Evolutionary conservation across 202 grass and related monocot species (phyloP).

Genomic region (Dendrocalamus latiflorus): DNA sequence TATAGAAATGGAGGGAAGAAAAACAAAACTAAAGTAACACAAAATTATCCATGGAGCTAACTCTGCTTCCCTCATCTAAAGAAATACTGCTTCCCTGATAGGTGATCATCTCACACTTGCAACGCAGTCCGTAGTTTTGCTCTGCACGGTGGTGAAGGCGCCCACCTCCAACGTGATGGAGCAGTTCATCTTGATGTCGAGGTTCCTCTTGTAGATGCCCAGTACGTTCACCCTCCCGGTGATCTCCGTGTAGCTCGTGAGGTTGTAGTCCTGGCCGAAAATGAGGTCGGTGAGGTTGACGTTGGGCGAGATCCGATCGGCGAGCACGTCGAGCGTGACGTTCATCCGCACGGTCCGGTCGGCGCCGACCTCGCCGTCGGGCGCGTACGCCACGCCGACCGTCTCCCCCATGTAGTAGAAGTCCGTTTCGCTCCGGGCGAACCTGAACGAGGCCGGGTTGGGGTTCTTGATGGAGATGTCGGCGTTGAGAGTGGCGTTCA

Average conservation of each 20-base stretch:
- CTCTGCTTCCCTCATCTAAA: no score
- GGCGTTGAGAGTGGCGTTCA: constrained; percentile 67
- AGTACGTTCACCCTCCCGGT: constrained; percentile 50
- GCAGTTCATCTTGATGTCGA: constrained; percentile 70
- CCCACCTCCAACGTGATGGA: constrained; percentile 41
- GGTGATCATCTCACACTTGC: constrained; percentile 36
- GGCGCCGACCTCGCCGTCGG: constrained; percentile 49
- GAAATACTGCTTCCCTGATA: not conserved
- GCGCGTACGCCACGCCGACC: constrained; percentile 76
- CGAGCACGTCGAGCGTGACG: constrained; percentile 53
- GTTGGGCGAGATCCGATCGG: constrained; percentile 36
- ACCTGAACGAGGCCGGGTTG: constrained; percentile 68
- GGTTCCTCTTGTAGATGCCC: constrained; percentile 63
- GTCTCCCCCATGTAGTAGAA: constrained; percentile 65
- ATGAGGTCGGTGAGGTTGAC: constrained; percentile 28
- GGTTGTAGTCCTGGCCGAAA: constrained; percentile 48
- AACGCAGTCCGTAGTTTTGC: constrained; percentile 30
- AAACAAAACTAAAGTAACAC: not conserved
- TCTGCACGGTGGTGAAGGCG: constrained; percentile 16
- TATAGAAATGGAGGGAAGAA: not conserved
- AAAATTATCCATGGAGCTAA: not conserved
- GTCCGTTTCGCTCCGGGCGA: constrained; percentile 64
- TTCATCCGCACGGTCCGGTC: constrained; percentile 54
- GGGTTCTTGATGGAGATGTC: constrained; percentile 81
- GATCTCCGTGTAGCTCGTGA: constrained; percentile 70